Evolutionary conservation across 257 asterid species (phyloP).

Genomic region (Scutellaria barbata): DNA sequence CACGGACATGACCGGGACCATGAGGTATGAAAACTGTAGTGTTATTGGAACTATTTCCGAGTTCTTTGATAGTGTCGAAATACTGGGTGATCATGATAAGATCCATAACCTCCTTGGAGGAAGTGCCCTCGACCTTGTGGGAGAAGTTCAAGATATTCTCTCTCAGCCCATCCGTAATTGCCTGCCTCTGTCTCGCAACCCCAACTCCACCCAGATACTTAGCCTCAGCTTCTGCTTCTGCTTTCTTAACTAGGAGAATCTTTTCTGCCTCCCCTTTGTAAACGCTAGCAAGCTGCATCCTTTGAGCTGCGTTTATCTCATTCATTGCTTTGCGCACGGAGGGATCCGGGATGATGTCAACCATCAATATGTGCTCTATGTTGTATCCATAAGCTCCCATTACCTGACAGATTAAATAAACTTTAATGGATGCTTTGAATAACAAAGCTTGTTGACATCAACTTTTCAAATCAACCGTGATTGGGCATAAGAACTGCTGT

Average conservation of each 20-base stretch:
- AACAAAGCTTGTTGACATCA: slow-evolving; percentile 4
- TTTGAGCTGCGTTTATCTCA: slow-evolving; percentile 99
- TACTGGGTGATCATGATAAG: slow-evolving; percentile 97
- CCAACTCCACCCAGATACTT: slow-evolving; percentile 99
- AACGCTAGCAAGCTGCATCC: slow-evolving; percentile 96
- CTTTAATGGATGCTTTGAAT: slow-evolving; percentile 25
- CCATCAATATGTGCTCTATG: slow-evolving; percentile 97
- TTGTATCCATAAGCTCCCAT: slow-evolving; percentile 96
- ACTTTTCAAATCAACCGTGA: slow-evolving; percentile 28
- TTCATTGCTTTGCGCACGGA: slow-evolving; percentile 95
- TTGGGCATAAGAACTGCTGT: not conserved
- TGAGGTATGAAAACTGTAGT: slow-evolving; percentile 93
- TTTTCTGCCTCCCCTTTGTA: slow-evolving; percentile 98
- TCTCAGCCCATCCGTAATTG: slow-evolving; percentile 93
- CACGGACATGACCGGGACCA: slow-evolving; percentile 97
- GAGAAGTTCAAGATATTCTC: slow-evolving; percentile 94
- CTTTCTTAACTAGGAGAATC: slow-evolving; percentile 81
- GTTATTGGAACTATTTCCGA: slow-evolving; percentile 83
- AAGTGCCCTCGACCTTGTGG: slow-evolving; percentile 79
- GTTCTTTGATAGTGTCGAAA: slow-evolving; percentile 95
- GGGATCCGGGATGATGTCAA: slow-evolving; percentile 93
- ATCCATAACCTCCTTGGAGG: slow-evolving; percentile 97
- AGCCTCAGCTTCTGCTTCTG: slow-evolving; percentile 97
- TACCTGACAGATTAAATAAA: slow-evolving; percentile 61
- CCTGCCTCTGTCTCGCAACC: slow-evolving; percentile 98